These are phyloP conservation scores for Mortierella hygrophila DNA, from an alignment of 192 early-diverging fungal species.

Conservation along the genomic window DNA sequence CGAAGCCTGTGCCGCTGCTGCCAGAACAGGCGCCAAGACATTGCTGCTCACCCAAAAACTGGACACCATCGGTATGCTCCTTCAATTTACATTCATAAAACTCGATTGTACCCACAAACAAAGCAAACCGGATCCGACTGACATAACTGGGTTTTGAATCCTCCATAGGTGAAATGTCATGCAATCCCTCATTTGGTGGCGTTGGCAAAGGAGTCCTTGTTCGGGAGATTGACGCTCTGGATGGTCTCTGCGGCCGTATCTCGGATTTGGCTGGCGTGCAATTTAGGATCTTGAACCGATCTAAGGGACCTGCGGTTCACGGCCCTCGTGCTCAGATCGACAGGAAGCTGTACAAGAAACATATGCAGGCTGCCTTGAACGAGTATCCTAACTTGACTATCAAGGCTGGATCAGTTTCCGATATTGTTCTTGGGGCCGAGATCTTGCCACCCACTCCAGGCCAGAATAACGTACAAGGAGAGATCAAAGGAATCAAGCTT, in stretches of 20 bases:
- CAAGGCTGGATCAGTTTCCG: slow-evolving; percentile 76
- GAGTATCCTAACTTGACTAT: slow-evolving; percentile 79
- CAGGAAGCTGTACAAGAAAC: slow-evolving; percentile 80
- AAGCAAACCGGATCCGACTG: neutral
- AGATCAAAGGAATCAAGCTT: slow-evolving; percentile 72
- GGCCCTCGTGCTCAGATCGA: slow-evolving; percentile 88
- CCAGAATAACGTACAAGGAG: slow-evolving; percentile 51
- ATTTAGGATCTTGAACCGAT: slow-evolving; percentile 84
- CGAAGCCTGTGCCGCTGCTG: slow-evolving; percentile 84
- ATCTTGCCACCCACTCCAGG: slow-evolving; percentile 42
- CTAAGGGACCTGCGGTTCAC: slow-evolving; percentile 87
- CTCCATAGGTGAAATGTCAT: slow-evolving; percentile 82
- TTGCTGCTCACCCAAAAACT: slow-evolving; percentile 80
- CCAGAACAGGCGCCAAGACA: slow-evolving; percentile 77
- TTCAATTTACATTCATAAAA: neutral
- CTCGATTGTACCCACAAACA: neutral
- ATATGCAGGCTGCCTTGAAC: slow-evolving; percentile 74
- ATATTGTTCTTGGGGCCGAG: slow-evolving; percentile 69
- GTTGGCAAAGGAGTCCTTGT: slow-evolving; percentile 88
- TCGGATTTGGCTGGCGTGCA: slow-evolving; percentile 85
- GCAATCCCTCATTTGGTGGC: slow-evolving; percentile 90
- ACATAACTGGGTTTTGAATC: neutral
- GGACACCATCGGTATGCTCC: slow-evolving; percentile 74
- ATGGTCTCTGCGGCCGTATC: slow-evolving; percentile 85
- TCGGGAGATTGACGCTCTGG: slow-evolving; percentile 84